Conservation (phyloP, 192 early-diverging fungal species). For the Geranomyces michiganensis region DNA sequence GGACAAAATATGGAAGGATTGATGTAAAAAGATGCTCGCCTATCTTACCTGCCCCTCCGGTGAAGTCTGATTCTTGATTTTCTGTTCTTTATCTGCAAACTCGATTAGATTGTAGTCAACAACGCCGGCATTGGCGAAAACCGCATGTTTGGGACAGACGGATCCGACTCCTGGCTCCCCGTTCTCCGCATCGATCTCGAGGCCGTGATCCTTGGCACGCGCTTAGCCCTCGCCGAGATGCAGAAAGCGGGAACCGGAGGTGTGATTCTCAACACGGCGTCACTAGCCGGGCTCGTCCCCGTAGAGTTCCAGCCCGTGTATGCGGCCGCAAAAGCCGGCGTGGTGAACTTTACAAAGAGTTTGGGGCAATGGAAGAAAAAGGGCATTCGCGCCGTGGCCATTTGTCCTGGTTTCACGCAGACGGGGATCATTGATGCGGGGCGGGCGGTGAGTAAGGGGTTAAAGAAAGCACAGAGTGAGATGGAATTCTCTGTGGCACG, state of each 20-base stretch:
- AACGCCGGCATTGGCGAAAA: conserved; percentile 23
- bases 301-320: conserved; percentile 64
- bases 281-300: conserved; percentile 67
- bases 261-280: conserved; percentile 77
- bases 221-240: conserved; percentile 66
- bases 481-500: no score
- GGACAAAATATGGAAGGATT: conserved; percentile 56
- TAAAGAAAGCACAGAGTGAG: no score
- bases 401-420: conserved; percentile 31
- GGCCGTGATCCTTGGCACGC: conserved; percentile 74
- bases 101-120: conserved; percentile 17
- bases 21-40: conserved; percentile 41
- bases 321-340: conserved; percentile 73
- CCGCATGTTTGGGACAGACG: conserved; percentile 30
- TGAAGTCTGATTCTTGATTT: no score
- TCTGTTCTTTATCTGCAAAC: no score
- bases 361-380: conserved; percentile 19
- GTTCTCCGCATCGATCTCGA: conserved; percentile 77
- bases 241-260: conserved; percentile 51
- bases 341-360: conserved; percentile 37
- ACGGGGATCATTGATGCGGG: conserved; percentile 29
- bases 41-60: background rate
- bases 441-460: background rate
- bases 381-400: conserved; percentile 42
- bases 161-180: conserved; percentile 45